These are phyloP conservation scores for Apophysomyces elegans DNA, from an alignment of 371 early-diverging fungal genomes.

Conservation along the genomic window DNA sequence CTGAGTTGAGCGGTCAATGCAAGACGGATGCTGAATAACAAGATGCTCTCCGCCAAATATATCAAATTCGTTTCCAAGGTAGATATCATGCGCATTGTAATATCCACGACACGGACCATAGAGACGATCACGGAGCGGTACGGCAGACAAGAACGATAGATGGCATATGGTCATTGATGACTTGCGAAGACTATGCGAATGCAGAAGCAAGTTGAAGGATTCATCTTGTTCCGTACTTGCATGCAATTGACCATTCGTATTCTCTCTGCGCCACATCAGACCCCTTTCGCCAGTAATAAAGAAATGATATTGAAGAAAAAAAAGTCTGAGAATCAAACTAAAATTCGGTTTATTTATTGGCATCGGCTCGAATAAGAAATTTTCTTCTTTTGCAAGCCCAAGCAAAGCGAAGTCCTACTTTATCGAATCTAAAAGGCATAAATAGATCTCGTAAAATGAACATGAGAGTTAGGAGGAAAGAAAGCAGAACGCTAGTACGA, in stretches of 20 bases:
- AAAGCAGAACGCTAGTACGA: no score
- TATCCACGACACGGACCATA: constrained; percentile 5
- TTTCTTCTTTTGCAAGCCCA: background rate
- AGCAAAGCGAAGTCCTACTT: no score
- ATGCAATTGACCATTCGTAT: background rate
- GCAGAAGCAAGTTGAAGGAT: background rate
- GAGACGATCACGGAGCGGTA: constrained; percentile 5
- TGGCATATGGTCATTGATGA: background rate
- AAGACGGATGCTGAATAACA: constrained; percentile 1
- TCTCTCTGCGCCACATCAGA: constrained; percentile 4
- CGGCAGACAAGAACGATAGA: background rate
- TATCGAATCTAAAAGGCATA: no score
- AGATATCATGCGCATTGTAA: background rate
- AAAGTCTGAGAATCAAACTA: background rate
- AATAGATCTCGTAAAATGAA: no score
- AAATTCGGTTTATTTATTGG: background rate
- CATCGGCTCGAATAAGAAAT: background rate
- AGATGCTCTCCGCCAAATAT: constrained; percentile 7
- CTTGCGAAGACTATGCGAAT: background rate
- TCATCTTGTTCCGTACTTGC: constrained; percentile 1
- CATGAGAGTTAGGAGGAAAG: no score
- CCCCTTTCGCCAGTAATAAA: background rate
- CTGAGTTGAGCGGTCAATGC: background rate
- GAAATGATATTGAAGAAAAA: background rate
- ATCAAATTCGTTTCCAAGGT: constrained; percentile 4